Evolutionary conservation across 1,139 yeast species (phyloP), one percentile per base, ranked within the genome.

Genomic region (Taiozyma sp.): DNA sequence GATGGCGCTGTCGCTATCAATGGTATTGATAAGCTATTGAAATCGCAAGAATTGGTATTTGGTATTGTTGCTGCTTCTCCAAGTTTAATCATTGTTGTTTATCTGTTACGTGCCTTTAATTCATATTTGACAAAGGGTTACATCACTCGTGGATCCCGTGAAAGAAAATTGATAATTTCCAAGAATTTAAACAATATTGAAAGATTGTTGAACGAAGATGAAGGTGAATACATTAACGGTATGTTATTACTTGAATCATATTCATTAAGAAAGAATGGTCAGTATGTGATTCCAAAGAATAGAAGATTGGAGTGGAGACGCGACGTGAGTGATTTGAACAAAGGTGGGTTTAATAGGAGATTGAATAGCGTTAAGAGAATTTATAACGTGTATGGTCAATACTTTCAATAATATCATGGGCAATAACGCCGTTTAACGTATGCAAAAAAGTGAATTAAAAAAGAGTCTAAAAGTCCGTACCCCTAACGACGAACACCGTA

Each of bases 61-160:
- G 97, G 96, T 2, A 74, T 89, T 41, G 88, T 93, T 27, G 96
- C 97, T 1, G 84, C 95, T 7, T 80, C 93, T 45, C 99, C 99
- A 0, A 83, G 92, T 30, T 64, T 83, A 9, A 65, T 87, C 41
- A 77, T 87, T n/a, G 61, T 81, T 3, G 77, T 81, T 66, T 76
- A 75, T 59, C 51, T 73, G 8, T 61, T 71, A 50, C 65, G 60
- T 36, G 58, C 62, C 9, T 12, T 63, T 6, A 62, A 62, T 41
- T 43, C 58, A 19, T 64, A 66, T 50, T 49, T 67, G n/a, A 58
- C 59, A 46, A 69, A 66, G 27, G 75, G 76, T 30, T 75, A 78
- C 50, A 64, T 77, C 55, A 47, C 59, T 9, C 57, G 62, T 27
- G 49, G 55, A 38, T 43, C 58, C 4, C 56, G 59, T 2, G 63